A percentile compares a stretch with the other conserved stretches of the same genome.
Conservation (phyloP, 805 yeast genomes). For the Metschnikowia gruessii region DNA sequence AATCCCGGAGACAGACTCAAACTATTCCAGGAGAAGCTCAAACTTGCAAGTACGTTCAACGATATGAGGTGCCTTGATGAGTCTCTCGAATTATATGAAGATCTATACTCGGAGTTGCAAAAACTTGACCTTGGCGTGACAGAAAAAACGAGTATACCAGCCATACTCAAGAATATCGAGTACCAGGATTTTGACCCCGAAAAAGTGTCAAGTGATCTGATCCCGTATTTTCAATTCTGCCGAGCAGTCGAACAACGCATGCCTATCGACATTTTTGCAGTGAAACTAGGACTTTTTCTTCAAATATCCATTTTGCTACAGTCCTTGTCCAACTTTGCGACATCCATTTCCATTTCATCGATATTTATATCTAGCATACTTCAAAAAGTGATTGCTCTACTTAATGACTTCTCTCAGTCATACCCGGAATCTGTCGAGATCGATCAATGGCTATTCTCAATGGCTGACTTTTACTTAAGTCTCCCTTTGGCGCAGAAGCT, state of each 20-base stretch:
- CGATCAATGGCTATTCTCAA: conserved; percentile 38
- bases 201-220: neutral
- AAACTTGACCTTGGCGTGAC: conserved; percentile 6
- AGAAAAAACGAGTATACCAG: neutral
- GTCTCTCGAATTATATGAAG: conserved; percentile 51
- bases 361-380: conserved; percentile 39
- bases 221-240: conserved; percentile 11
- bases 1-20: conserved; percentile 11
- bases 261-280: conserved; percentile 13
- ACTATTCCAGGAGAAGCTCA: conserved; percentile 44
- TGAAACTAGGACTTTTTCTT: conserved; percentile 29
- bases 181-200: conserved; percentile 13
- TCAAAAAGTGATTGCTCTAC: conserved; percentile 36
- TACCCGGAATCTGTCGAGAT: conserved; percentile 19
- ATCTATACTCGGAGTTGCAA: conserved; percentile 33
- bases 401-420: conserved; percentile 35
- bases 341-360: conserved; percentile 41
- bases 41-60: conserved; percentile 50
- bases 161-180: neutral
- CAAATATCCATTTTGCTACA: conserved; percentile 37
- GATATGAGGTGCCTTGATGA: conserved; percentile 60
- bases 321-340: conserved; percentile 33
- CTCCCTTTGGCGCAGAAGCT: conserved; percentile 24
- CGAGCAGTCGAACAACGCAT: conserved; percentile 4
- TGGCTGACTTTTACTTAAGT: conserved; percentile 42